Evolutionary conservation across 2,329 filamentous ascomycete genomes (phyloP), one percentile per base, ranked within the genome.

Genomic region (Fusarium concolor): DNA sequence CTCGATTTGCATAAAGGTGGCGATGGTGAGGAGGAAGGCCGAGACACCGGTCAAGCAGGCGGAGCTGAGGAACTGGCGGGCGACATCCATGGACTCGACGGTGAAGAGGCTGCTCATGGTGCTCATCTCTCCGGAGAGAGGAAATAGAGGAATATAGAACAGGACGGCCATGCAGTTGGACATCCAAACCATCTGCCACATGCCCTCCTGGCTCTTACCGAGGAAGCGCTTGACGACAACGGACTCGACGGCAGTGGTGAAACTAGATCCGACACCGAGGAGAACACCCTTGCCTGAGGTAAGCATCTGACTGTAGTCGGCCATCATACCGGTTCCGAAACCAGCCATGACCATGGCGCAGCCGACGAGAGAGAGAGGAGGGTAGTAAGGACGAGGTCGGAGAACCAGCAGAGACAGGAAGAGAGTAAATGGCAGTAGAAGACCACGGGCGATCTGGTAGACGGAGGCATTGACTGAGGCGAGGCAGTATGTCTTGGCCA

Each of bases 121-220:
- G 42, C 26, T 45, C 33, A 73, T 62, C 43, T 73, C 71, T 18
- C 71, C 71, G 3, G 71, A 73, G 17, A 73, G 69, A 35, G 71
- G 71, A 17, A 73, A 62, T 26, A 73, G 71, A 22, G 71, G 71
- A 17, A 72, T 58, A 17, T 73, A 73, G 56, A 73, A 73, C 39
- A 72, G 62, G 12, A 71, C 35, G 14, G 71, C 71, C 71, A 73
- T 72, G 39, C 61, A 68, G 67, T 73, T 73, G 24, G 71, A 73
- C 71, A 73, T 73, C 71, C 71, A 73, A 28, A 73, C 71, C 71
- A 73, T 73, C 67, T 73, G 71, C 71, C 71, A 73, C 69, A 73
- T 73, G 31, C 71, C 71, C 56, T 73, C 71, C 49, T 64, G 62
- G 47, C 67, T 70, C 69, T 73, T 73, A 22, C 71, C 71, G 11